Evolutionary conservation across 345 rosid species (phyloP), one percentile per base, ranked within the genome.

Genomic region (Turnera subulata): DNA sequence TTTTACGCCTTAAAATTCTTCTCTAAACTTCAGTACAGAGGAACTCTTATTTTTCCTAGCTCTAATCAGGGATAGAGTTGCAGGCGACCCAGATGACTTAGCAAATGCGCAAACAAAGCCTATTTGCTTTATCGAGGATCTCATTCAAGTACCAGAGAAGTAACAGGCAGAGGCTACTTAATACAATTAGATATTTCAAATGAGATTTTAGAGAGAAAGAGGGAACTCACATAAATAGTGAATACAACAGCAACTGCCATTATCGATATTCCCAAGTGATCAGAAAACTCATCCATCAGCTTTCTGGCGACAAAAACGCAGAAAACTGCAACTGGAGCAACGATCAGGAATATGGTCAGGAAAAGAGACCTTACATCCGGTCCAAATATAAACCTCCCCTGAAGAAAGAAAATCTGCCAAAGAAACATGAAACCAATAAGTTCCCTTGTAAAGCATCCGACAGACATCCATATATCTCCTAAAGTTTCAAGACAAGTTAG

Each of bases 331-430:
- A 84, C 84, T 47, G 97, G 99, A 68, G 78, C 85, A 53, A 80
- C 84, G 46, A 93, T 73, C 58, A 93, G 69, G 74, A 76, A 74
- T 74, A 82, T 26, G 32, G 96, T 76, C 15, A 89, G 60, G 29
- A 78, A 70, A 47, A 93, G 69, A 15, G 84, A 87, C 53, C 83
- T 75, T 21, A 80, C 90, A 87, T 93, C 99, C 0, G 99, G 99
- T 72, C 99, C 99, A 72, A 93, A 89, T 63, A 89, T 81, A 33
- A 89, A 73, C 72, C 99, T 83, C 63, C 99, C 99, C 26, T 70
- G 76, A 46, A 77, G 69, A 56, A 74, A 40, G 67, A 93, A 93
- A 69, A 84, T 66, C 99, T 93, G 85, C 69, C n/a, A 79, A 2
- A 44, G 53, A 50, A 49, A 61, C 4, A 42, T 13, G 44, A 8